These are phyloP conservation scores for Penicillium odoratum DNA, from an alignment of 495 filamentous ascomycete species.

Conservation along the genomic window DNA sequence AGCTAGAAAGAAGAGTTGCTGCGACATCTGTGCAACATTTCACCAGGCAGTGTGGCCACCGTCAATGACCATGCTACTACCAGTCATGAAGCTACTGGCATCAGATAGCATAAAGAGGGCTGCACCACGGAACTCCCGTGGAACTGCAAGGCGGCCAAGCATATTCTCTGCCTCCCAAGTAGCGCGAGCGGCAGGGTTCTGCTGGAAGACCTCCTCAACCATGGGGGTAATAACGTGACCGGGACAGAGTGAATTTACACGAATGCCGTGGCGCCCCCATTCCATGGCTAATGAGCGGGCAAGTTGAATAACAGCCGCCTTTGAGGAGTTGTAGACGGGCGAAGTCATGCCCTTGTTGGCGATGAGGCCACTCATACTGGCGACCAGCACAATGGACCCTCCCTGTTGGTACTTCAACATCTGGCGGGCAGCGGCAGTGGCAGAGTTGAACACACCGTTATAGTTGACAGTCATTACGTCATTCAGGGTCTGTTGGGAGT, in stretches of 20 bases:
- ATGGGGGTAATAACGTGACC: slow-evolving; percentile 74
- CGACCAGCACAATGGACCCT: slow-evolving; percentile 74
- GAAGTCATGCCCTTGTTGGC: slow-evolving; percentile 72
- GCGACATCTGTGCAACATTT: too few relatives aligned
- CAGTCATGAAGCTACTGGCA: slow-evolving; percentile 73
- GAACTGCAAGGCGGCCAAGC: slow-evolving; percentile 61
- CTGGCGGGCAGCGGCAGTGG: slow-evolving; percentile 72
- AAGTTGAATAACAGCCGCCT: slow-evolving; percentile 69
- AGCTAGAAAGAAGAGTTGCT: too few relatives aligned
- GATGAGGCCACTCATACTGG: slow-evolving; percentile 76
- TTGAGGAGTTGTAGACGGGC: slow-evolving; percentile 69
- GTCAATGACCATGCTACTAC: slow-evolving; percentile 59
- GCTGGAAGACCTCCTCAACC: slow-evolving; percentile 65
- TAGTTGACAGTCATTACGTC: slow-evolving; percentile 73
- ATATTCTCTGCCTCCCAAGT: slow-evolving; percentile 71
- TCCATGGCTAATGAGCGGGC: slow-evolving; percentile 68
- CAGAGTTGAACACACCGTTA: slow-evolving; percentile 74
- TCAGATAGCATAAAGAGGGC: slow-evolving; percentile 62
- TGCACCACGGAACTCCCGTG: slow-evolving; percentile 66
- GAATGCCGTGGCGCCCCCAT: slow-evolving; percentile 66
- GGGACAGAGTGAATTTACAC: slow-evolving; percentile 67
- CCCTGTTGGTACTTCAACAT: slow-evolving; percentile 62
- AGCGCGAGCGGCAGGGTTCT: slow-evolving; percentile 57
- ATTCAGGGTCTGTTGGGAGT: slow-evolving; percentile 61
- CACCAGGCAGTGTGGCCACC: slow-evolving; percentile 64